Conservation (phyloP, 495 filamentous ascomycete species). For the Hyaloscypha hepaticicola region DNA sequence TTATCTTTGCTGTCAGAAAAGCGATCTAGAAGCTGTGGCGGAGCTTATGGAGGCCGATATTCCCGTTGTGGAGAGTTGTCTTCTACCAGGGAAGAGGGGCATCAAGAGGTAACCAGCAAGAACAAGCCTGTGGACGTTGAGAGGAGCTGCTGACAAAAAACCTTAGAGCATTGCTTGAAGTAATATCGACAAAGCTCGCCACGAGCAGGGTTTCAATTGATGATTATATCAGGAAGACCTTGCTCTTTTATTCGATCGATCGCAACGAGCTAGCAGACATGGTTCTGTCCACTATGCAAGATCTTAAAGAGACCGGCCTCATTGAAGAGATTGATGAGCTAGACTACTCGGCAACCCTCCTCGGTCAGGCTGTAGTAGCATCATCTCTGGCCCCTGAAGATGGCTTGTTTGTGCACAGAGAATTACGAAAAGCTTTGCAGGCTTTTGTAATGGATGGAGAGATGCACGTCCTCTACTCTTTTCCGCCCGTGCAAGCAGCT, state of each 20-base stretch:
- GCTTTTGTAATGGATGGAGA: slow-evolving; percentile 85
- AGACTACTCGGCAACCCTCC: slow-evolving; percentile 58
- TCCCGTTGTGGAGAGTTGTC: slow-evolving; percentile 67
- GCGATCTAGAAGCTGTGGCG: slow-evolving; percentile 68
- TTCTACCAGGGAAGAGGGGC: slow-evolving; percentile 65
- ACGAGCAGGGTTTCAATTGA: slow-evolving; percentile 66
- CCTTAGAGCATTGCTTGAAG: slow-evolving; percentile 67
- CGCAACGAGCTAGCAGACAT: slow-evolving; percentile 44
- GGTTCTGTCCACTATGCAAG: slow-evolving; percentile 53
- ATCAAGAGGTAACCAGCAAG: slow-evolving; percentile 55
- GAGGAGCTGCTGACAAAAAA: not conserved
- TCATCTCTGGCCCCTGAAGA: slow-evolving; percentile 75
- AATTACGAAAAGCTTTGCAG: slow-evolving; percentile 63
- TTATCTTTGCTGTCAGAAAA: slow-evolving; percentile 70
- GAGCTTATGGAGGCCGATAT: slow-evolving; percentile 72
- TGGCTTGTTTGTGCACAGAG: slow-evolving; percentile 70
- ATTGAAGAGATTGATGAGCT: slow-evolving; percentile 51
- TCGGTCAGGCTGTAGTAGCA: slow-evolving; percentile 72
- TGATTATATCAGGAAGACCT: slow-evolving; percentile 68
- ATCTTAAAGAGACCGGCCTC: slow-evolving; percentile 54
- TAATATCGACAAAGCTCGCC: slow-evolving; percentile 69
- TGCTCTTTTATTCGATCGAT: slow-evolving; percentile 58
- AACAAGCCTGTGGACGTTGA: not conserved
- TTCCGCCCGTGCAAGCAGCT: slow-evolving; percentile 67
- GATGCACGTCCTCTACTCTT: slow-evolving; percentile 81